A percentile compares a stretch with the other conserved stretches of the same genome.
Conservation (phyloP, 306 rosid species). For the Acacia acuminata region DNA sequence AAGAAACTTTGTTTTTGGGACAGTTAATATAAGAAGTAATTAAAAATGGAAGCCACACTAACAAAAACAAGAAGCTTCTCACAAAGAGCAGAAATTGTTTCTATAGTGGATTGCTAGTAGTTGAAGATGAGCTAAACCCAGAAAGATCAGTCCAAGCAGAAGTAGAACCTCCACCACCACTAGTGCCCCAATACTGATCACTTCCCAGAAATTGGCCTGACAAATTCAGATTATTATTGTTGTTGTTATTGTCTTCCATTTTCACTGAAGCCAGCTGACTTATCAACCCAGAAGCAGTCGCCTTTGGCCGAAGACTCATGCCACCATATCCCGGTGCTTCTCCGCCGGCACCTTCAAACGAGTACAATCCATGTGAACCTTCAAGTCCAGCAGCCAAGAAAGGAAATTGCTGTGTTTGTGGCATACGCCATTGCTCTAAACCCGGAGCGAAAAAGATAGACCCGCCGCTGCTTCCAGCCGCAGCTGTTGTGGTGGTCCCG, state of each 20-base stretch:
- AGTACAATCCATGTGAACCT: constrained; percentile 43
- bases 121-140: constrained; percentile 62
- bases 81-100: neutral
- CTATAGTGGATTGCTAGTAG: constrained; percentile 48
- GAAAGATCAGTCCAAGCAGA: constrained; percentile 71
- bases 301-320: constrained; percentile 32
- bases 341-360: constrained; percentile 37
- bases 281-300: constrained; percentile 32
- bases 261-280: constrained; percentile 58
- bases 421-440: constrained; percentile 61
- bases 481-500: neutral
- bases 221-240: constrained; percentile 32
- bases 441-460: constrained; percentile 42
- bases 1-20: constrained; percentile 15
- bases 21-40: constrained; percentile 6
- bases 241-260: constrained; percentile 50
- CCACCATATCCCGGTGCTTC: constrained; percentile 34
- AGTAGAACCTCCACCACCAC: constrained; percentile 28
- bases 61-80: constrained; percentile 36
- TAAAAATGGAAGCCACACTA: constrained; percentile 41
- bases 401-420: constrained; percentile 71
- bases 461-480: constrained; percentile 9
- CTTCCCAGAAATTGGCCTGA: constrained; percentile 68
- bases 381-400: constrained; percentile 63
- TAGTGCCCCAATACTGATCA: constrained; percentile 61